phyloP scores from a whole-genome alignment of 768 basidiomycete species.

The Leucosporidium creatinivorum region DNA sequence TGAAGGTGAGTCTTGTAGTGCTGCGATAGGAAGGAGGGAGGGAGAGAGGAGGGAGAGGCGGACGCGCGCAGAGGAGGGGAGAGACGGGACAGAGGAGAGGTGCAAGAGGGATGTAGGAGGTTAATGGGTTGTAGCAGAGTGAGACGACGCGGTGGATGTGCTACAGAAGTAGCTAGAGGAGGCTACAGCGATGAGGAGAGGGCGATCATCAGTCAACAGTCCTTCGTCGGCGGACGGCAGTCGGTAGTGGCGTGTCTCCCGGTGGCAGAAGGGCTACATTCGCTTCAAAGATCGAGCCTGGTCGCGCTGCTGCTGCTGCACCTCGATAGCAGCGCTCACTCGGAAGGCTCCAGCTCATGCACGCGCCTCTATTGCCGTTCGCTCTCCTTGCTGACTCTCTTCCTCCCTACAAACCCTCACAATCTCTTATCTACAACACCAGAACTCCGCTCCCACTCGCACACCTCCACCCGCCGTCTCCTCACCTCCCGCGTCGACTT shows the following conservation, averaged over 20 bases:
- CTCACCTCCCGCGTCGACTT: slow-evolving; percentile 28
- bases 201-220: no score
- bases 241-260: no score
- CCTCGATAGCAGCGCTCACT: background rate
- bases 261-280: no score
- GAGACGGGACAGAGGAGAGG: background rate
- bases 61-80: background rate
- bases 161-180: no score
- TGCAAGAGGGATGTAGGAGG: background rate
- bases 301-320: background rate
- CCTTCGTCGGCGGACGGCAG: no score
- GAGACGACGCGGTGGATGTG: background rate
- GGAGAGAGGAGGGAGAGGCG: background rate
- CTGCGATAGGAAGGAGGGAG: no score
- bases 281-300: no score
- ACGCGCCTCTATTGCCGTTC: background rate
- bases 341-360: background rate
- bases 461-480: slow-evolving; percentile 34
- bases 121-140: background rate
- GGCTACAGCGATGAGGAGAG: no score
- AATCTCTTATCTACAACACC: background rate
- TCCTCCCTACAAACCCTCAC: background rate
- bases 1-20: slow-evolving; percentile 36
- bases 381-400: background rate
- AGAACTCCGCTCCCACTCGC: slow-evolving; percentile 35